A percentile compares a stretch with the other conserved stretches of the same genome.
Conservation (phyloP, 768 basidiomycete species). For the Leccinum longicurvipes region DNA sequence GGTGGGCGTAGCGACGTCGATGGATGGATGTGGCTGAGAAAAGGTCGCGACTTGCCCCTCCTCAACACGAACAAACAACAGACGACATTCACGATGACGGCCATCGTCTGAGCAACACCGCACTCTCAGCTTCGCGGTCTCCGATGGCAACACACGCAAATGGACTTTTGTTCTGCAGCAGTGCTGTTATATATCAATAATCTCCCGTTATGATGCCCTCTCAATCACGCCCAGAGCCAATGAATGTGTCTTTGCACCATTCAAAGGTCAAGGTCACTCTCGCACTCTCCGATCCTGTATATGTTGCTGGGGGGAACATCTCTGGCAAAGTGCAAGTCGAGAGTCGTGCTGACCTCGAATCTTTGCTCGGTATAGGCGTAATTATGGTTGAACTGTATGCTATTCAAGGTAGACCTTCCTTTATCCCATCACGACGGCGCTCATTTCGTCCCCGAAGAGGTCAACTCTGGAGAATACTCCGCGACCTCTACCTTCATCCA, state of each 20-base stretch:
- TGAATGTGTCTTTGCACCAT: conserved; percentile 81
- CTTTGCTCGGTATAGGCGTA: conserved; percentile 65
- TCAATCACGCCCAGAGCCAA: conserved; percentile 51
- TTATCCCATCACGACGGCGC: background rate
- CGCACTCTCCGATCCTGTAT: conserved; percentile 54
- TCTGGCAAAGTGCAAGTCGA: conserved; percentile 80
- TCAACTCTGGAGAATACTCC: conserved; percentile 75
- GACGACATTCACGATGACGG: conserved; percentile 18
- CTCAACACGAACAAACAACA: background rate
- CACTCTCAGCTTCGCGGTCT: background rate
- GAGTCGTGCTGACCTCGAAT: conserved; percentile 61
- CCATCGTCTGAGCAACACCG: conserved; percentile 13
- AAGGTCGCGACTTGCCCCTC: too few relatives aligned
- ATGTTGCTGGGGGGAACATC: conserved; percentile 63
- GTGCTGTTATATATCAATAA: background rate
- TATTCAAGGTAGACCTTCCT: conserved; percentile 50
- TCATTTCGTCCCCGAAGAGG: conserved; percentile 43
- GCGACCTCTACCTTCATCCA: conserved; percentile 78
- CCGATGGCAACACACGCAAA: conserved; percentile 12
- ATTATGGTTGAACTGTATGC: conserved; percentile 80
- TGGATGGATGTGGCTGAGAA: too few relatives aligned
- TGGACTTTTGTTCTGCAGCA: too few relatives aligned
- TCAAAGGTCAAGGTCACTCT: conserved; percentile 73
- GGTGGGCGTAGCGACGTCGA: too few relatives aligned
- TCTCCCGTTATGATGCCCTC: conserved; percentile 21